Evolutionary conservation across 169 alveolate species (phyloP).

Genomic region (Babesia ovata): DNA sequence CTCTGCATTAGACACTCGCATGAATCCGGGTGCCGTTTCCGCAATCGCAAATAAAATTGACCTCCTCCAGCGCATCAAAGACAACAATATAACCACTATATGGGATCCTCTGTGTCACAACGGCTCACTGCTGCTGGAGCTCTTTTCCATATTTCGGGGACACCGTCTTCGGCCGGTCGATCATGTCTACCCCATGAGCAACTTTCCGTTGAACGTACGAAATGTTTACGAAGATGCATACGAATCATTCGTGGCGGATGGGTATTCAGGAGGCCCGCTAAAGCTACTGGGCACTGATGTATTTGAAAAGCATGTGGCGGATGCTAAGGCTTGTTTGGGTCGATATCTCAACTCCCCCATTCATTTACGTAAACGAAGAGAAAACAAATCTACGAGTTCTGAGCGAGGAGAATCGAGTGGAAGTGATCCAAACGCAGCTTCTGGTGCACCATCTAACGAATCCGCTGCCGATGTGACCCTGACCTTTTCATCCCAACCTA

Average conservation of each 20-base stretch:
- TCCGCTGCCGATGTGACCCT: neutral
- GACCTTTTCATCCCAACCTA: neutral
- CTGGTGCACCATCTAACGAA: neutral
- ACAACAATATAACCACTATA: constrained; percentile 16
- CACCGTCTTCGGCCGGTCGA: constrained; percentile 15
- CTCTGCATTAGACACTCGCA: constrained; percentile 36
- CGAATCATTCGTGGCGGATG: neutral
- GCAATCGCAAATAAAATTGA: constrained; percentile 32
- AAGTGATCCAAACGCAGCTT: neutral
- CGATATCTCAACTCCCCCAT: constrained; percentile 4
- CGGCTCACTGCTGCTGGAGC: constrained; percentile 63
- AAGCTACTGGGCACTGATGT: constrained; percentile 25
- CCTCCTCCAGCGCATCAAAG: neutral
- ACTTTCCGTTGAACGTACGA: constrained; percentile 50
- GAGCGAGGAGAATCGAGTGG: neutral
- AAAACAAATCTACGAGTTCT: neutral
- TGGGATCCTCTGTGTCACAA: constrained; percentile 71
- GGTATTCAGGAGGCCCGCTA: neutral
- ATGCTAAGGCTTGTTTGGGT: constrained; percentile 4
- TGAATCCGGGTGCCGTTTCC: constrained; percentile 39
- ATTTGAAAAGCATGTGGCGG: constrained; percentile 1
- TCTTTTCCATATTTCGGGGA: constrained; percentile 33
- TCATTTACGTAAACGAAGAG: neutral
- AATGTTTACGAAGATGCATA: neutral
- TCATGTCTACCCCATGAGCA: constrained; percentile 49